Percentiles rank a stretch among this genome's conserved stretches.
Conservation (phyloP, 2,329 filamentous ascomycete genomes). For the Sporothrix variecibatus region DNA sequence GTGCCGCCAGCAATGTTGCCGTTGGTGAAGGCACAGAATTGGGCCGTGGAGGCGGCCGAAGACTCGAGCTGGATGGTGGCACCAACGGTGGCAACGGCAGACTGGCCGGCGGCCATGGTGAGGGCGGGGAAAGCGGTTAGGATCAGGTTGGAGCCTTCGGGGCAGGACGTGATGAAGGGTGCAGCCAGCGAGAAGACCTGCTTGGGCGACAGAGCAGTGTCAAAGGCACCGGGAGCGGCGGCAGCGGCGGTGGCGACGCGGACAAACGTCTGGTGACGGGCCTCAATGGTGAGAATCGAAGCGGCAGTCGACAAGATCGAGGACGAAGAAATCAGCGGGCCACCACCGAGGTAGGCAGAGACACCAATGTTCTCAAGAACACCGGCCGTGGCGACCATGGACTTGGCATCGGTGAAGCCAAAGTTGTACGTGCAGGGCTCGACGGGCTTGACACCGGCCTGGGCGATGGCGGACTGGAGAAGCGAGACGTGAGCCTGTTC, state of each 20-base stretch:
- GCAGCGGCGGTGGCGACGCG: slow-evolving; percentile 59
- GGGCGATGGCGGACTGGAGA: slow-evolving; percentile 61
- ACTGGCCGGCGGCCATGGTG: slow-evolving; percentile 50
- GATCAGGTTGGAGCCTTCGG: slow-evolving; percentile 63
- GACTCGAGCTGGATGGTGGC: slow-evolving; percentile 52
- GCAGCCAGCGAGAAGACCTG: slow-evolving; percentile 74
- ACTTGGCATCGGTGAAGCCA: slow-evolving; percentile 62
- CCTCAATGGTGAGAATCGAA: slow-evolving; percentile 71
- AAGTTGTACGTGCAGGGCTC: slow-evolving; percentile 73
- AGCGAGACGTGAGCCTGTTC: slow-evolving; percentile 64
- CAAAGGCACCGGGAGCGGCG: slow-evolving; percentile 68
- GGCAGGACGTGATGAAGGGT: slow-evolving; percentile 71
- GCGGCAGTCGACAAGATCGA: slow-evolving; percentile 66
- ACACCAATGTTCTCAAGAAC: slow-evolving; percentile 73
- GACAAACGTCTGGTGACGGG: slow-evolving; percentile 73
- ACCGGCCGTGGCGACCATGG: slow-evolving; percentile 69
- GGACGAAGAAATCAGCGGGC: slow-evolving; percentile 61
- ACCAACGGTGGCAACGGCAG: slow-evolving; percentile 46
- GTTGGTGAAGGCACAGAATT: slow-evolving; percentile 68
- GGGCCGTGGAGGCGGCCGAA: slow-evolving; percentile 52
- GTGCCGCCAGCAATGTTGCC: slow-evolving; percentile 60
- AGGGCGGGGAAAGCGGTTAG: slow-evolving; percentile 64
- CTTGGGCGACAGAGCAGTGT: slow-evolving; percentile 67
- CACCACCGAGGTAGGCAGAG: slow-evolving; percentile 72
- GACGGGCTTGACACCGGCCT: slow-evolving; percentile 65